Base-by-base conservation (phyloP, 75 land plant genomes). In the Pseudotsuga menziesii region DNA sequence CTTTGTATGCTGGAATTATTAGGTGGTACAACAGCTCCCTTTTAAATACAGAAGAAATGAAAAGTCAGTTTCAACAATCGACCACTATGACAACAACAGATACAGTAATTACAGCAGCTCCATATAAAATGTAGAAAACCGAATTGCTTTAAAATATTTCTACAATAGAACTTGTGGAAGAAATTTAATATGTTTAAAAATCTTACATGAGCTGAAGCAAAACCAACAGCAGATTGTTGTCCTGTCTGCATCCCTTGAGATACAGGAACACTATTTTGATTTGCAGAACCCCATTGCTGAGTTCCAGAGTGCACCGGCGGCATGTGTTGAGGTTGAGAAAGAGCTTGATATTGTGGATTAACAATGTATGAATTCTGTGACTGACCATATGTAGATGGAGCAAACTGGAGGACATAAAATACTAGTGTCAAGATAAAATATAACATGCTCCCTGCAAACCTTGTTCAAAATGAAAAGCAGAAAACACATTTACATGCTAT, bases 281-380 rank as follows among this genome's bases (percentile, higher is more conserved):
- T 35, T 48, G 63, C 77, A 19, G 79, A 25, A 48, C 82, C 19
- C 89, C 91, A 87, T 25, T 82, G 79, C 59, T 87, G 91, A 8
- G 76, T 80, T 11, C 60, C 80, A 58, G 75, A 16, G 75, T 14
- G 36, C 58, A 56, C 58, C 57, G 57, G 82, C 26, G 71, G 71
- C 82, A 48, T 80, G 87, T 57, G 77, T 41, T 72, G 72, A 41
- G 72, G 72, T 19, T 86, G 86, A 60, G 86, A 59, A 22, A 73
- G 61, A 39, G 87, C 81, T 69, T 80, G 86, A 73, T 73, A 84
- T 44, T 81, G 85, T 35, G 80, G 27, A 69, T 88, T 58, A 19
- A 57, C 61, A 71, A 17, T 81, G 35, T 74, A 64, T 75, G 48
- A 69, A 73, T 69, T 79, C 44, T 81, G 89, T 2, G 73, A 81